phyloP scores from a whole-genome alignment of 148 eudicot species.

The Fallopia convolvulus region DNA sequence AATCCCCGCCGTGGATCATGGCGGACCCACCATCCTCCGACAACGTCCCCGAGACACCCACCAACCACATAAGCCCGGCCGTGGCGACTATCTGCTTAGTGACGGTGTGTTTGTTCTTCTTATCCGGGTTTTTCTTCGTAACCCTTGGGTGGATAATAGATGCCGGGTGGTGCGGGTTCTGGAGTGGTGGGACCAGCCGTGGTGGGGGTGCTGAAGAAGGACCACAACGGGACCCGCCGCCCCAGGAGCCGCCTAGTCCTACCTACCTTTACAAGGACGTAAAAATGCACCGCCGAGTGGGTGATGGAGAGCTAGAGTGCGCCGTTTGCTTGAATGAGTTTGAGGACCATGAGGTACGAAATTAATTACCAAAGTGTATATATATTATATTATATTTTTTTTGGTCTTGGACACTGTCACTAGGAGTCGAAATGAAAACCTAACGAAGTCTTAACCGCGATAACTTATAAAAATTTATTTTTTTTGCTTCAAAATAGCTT shows the following conservation, averaged over 20 bases:
- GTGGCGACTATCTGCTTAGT: neutral
- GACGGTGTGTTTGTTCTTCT: neutral
- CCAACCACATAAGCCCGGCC: neutral
- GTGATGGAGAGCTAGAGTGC: neutral
- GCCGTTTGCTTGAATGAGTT: constrained; percentile 4
- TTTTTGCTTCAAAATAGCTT: too few relatives aligned
- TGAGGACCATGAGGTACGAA: neutral
- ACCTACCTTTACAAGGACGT: constrained; percentile 4
- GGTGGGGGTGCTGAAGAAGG: neutral
- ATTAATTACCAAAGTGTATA: too few relatives aligned
- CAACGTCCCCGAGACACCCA: neutral
- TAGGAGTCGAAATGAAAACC: too few relatives aligned
- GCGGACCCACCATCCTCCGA: neutral
- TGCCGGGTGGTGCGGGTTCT: neutral
- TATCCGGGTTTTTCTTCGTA: neutral
- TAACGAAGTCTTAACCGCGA: too few relatives aligned
- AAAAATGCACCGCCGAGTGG: neutral
- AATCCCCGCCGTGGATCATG: neutral
- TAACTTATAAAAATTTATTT: too few relatives aligned
- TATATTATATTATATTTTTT: too few relatives aligned
- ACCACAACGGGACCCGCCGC: neutral
- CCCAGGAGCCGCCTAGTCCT: neutral
- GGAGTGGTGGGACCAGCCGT: neutral
- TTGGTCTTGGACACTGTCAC: too few relatives aligned
- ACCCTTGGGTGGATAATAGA: neutral